Conservation (phyloP, 225 moss, liverwort and hornwort genomes). For the Thuidium tamariscinum region DNA sequence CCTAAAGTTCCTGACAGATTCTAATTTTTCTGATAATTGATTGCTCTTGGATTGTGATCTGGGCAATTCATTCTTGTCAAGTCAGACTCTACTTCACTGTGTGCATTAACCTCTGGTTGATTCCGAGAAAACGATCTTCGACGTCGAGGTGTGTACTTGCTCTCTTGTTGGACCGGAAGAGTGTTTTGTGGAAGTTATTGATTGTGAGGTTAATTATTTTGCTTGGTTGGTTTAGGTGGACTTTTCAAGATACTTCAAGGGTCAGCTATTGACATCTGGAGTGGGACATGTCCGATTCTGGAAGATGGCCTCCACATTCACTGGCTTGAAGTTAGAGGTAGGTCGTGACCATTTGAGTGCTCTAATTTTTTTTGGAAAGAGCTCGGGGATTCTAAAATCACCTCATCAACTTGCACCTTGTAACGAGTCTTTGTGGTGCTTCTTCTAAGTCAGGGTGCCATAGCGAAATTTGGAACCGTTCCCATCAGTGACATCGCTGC, state of each 20-base stretch:
- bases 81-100: background rate
- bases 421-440: background rate
- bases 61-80: background rate
- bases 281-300: slow-evolving; percentile 94
- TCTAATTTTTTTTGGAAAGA: background rate
- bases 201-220: background rate
- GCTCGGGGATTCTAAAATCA: background rate
- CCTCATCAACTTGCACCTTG: background rate
- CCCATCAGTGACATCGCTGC: slow-evolving; percentile 92
- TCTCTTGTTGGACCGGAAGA: background rate
- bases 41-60: background rate
- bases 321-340: slow-evolving; percentile 92
- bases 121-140: background rate
- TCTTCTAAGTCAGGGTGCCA: slow-evolving; percentile 52
- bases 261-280: slow-evolving; percentile 86
- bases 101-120: background rate
- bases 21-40: background rate
- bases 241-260: slow-evolving; percentile 73
- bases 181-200: background rate
- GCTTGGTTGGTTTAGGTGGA: slow-evolving; percentile 39
- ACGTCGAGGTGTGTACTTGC: background rate
- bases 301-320: slow-evolving; percentile 99
- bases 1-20: background rate
- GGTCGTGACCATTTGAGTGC: background rate
- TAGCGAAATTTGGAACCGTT: slow-evolving; percentile 96